Evolutionary conservation across 2,329 filamentous ascomycete genomes (phyloP).

Genomic region (Aspergillus ruber): DNA sequence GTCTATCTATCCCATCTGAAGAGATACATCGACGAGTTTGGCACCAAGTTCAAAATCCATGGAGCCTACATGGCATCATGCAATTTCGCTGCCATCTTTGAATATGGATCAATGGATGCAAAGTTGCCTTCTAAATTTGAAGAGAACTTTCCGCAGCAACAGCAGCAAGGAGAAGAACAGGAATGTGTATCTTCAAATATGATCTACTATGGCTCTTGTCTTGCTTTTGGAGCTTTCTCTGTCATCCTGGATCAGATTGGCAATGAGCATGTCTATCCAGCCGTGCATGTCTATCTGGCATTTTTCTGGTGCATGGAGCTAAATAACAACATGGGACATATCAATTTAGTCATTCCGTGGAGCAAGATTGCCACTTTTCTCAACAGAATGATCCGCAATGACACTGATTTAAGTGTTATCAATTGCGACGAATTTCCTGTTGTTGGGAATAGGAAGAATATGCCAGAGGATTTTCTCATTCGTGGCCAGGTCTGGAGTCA

Average conservation of each 20-base stretch:
- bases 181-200: slow-evolving; percentile 12
- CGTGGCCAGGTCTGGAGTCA: slow-evolving; percentile 51
- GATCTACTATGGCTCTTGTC: slow-evolving; percentile 31
- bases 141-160: neutral
- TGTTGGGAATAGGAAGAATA: slow-evolving; percentile 38
- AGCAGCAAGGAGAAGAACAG: neutral
- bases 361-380: slow-evolving; percentile 44
- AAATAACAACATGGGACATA: slow-evolving; percentile 32
- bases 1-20: too few species aligned
- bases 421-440: slow-evolving; percentile 38
- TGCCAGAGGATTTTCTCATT: slow-evolving; percentile 55
- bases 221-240: slow-evolving; percentile 39
- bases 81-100: neutral
- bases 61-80: too few species aligned
- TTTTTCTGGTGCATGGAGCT: slow-evolving; percentile 43
- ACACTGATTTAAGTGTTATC: slow-evolving; percentile 28
- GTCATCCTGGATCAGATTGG: slow-evolving; percentile 41
- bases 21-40: too few species aligned
- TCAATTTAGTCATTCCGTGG: slow-evolving; percentile 47
- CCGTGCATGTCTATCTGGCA: slow-evolving; percentile 49
- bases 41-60: too few species aligned
- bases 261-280: slow-evolving; percentile 48
- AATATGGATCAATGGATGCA: neutral
- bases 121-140: neutral
- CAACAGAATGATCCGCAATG: slow-evolving; percentile 45